A percentile compares a stretch with the other conserved stretches of the same genome.
phyloP scores from a whole-genome alignment of 768 basidiomycete species.

The Serendipita sp. region DNA sequence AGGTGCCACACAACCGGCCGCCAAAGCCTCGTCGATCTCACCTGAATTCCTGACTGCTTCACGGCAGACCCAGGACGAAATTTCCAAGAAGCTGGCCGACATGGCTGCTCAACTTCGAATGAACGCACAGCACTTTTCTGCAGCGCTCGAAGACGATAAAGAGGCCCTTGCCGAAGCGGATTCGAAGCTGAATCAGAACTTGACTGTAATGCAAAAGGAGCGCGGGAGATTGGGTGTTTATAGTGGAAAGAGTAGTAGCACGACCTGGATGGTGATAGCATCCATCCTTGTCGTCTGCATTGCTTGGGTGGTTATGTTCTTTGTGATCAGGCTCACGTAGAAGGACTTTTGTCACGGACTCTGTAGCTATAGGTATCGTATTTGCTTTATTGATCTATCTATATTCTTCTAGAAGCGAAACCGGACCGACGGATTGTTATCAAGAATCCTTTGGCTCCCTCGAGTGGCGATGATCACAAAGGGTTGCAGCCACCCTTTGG shows the following conservation, averaged over 20 bases:
- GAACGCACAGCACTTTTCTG: constrained; percentile 67
- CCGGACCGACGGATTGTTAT: too few relatives aligned
- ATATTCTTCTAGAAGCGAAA: neutral
- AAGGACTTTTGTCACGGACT: neutral
- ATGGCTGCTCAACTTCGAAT: constrained; percentile 83
- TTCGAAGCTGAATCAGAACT: constrained; percentile 59
- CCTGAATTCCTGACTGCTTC: constrained; percentile 19
- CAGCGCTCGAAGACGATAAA: constrained; percentile 58
- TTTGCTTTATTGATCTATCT: neutral
- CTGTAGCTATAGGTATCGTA: constrained; percentile 3
- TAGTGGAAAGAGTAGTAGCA: constrained; percentile 45
- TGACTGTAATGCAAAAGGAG: constrained; percentile 50
- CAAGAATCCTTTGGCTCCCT: too few relatives aligned
- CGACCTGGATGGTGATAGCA: constrained; percentile 55
- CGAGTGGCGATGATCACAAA: too few relatives aligned
- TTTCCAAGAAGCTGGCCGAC: constrained; percentile 53
- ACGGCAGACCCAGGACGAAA: constrained; percentile 40
- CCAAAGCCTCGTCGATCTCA: constrained; percentile 39
- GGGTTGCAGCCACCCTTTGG: too few relatives aligned
- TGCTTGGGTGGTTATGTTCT: constrained; percentile 48
- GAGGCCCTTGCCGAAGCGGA: constrained; percentile 49
- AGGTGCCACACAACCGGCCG: constrained; percentile 20
- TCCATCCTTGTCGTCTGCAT: constrained; percentile 50
- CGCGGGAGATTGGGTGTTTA: constrained; percentile 47
- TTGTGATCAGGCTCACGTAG: constrained; percentile 49